Percentiles rank a stretch among this genome's conserved stretches.
These are phyloP conservation scores for Medicago lupulina DNA, from an alignment of 306 rosid genomes.

Conservation along the genomic window DNA sequence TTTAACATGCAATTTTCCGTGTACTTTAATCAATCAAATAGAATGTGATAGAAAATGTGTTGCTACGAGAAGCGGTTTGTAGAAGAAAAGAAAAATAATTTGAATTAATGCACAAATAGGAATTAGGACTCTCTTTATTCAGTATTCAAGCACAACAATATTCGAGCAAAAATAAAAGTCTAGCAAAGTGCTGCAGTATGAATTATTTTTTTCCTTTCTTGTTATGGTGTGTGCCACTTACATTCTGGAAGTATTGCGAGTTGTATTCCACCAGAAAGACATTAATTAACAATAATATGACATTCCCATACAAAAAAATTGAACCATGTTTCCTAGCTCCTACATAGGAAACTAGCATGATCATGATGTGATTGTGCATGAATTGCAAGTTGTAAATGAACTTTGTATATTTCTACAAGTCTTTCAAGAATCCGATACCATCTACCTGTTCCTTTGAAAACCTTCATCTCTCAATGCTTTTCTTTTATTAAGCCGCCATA, in stretches of 20 bases:
- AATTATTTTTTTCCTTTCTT: too few species aligned
- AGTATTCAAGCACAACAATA: too few species aligned
- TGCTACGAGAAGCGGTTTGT: too few species aligned
- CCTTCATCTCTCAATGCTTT: not conserved
- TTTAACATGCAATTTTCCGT: too few species aligned
- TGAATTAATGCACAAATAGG: too few species aligned
- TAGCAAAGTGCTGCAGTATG: too few species aligned
- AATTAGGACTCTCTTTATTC: too few species aligned
- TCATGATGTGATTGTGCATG: not conserved
- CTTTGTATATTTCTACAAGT: conserved; percentile 21
- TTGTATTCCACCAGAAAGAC: not conserved
- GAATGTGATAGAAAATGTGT: too few species aligned
- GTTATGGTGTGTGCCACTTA: not conserved
- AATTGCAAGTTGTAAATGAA: conserved; percentile 8
- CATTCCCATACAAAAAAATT: not conserved
- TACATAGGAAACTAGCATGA: not conserved
- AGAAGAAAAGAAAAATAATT: too few species aligned
- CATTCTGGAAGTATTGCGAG: not conserved
- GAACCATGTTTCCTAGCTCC: conserved; percentile 34
- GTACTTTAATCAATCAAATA: too few species aligned
- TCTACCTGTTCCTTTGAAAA: conserved; percentile 24
- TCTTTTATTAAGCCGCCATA: conserved; percentile 13
- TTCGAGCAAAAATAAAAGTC: too few species aligned
- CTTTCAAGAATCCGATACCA: conserved; percentile 45
- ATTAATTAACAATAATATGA: conserved; percentile 1